phyloP scores from a whole-genome alignment of 2,329 filamentous ascomycete species.

The Knoxdaviesia capensis region DNA sequence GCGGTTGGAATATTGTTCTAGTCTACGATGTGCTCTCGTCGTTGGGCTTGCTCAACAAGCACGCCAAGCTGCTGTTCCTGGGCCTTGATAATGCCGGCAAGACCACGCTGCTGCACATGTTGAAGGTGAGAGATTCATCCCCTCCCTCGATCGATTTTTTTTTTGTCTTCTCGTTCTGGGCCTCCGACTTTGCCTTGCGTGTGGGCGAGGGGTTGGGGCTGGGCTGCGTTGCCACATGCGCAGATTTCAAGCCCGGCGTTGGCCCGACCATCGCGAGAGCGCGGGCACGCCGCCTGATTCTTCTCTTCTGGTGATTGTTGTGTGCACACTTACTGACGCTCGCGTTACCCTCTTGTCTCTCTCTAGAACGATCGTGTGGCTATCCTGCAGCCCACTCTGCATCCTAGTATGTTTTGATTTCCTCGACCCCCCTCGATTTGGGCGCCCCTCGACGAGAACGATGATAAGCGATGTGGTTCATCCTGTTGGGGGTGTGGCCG shows the following conservation, averaged over 20 bases:
- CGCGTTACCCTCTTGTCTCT: background rate
- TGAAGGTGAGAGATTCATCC: conserved; percentile 45
- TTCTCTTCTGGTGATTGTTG: background rate
- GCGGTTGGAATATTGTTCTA: conserved; percentile 5
- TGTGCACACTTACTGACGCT: background rate
- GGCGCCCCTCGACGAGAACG: too few species aligned
- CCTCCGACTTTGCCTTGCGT: background rate
- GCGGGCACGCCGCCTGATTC: too few species aligned
- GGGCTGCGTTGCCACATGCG: background rate
- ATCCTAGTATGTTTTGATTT: conserved; percentile 49
- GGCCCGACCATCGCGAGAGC: background rate
- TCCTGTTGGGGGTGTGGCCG: too few species aligned
- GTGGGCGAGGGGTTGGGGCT: background rate
- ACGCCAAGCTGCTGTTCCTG: conserved; percentile 85
- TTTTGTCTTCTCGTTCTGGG: background rate
- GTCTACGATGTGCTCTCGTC: conserved; percentile 82
- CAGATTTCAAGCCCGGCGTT: background rate
- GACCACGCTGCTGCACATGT: conserved; percentile 84
- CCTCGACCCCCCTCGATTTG: background rate
- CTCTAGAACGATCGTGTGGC: conserved; percentile 75
- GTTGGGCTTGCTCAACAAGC: conserved; percentile 82
- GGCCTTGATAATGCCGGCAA: conserved; percentile 90
- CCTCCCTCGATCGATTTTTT: background rate
- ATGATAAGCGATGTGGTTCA: too few species aligned
- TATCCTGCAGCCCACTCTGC: conserved; percentile 74